Evolutionary conservation across 257 asterid species (phyloP).

Genomic region (Przewalskia tangutica): DNA sequence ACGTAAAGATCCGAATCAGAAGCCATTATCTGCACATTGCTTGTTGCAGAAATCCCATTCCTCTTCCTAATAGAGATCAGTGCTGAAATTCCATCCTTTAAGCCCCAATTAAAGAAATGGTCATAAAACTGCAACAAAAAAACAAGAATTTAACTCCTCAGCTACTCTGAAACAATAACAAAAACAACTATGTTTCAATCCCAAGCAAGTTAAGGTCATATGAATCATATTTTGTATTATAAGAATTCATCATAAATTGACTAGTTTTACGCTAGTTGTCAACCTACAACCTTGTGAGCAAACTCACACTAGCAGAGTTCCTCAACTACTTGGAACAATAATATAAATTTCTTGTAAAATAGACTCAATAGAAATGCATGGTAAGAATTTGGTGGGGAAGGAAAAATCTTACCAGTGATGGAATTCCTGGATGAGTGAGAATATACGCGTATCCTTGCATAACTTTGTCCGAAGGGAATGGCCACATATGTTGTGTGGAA

Average conservation of each 20-base stretch:
- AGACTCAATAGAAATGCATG: too few relatives aligned
- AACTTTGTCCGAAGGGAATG: conserved; percentile 71
- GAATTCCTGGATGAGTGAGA: conserved; percentile 81
- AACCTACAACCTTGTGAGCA: neutral
- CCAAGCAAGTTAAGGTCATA: neutral
- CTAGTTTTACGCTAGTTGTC: neutral
- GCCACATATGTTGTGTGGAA: conserved; percentile 59
- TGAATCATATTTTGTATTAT: neutral
- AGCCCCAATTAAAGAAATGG: conserved; percentile 68
- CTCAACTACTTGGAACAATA: neutral
- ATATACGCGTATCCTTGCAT: conserved; percentile 75
- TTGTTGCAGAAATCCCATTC: conserved; percentile 45
- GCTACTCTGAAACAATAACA: neutral
- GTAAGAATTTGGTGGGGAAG: neutral
- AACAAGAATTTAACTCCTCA: neutral
- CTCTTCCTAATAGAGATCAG: conserved; percentile 35
- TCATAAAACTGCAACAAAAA: conserved; percentile 54
- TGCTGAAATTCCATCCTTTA: conserved; percentile 45
- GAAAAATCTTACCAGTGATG: conserved; percentile 28
- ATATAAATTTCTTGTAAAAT: neutral
- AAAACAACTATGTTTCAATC: neutral
- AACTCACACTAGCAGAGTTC: neutral
- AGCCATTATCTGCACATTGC: conserved; percentile 64
- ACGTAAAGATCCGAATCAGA: conserved; percentile 61
- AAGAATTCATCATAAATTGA: neutral